A percentile compares a stretch with the other conserved stretches of the same genome.
Evolutionary conservation across 441 rosid species (phyloP).

Genomic region (Mallotus japonicus): DNA sequence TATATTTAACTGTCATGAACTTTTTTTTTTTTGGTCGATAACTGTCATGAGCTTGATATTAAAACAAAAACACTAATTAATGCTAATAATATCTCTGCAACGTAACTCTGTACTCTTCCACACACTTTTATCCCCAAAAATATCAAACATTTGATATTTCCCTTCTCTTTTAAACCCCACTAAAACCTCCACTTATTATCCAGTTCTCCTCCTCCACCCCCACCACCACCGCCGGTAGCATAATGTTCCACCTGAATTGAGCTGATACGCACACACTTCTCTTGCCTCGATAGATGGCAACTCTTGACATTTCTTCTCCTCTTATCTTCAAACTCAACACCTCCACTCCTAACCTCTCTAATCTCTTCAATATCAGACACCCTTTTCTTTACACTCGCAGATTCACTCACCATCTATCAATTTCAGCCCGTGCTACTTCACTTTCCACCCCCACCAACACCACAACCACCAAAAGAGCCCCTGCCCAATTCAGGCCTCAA

Average conservation of each 20-base stretch:
- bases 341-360: conserved; percentile 34
- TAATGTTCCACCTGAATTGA: neutral
- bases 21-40: too few species aligned
- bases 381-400: conserved; percentile 17
- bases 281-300: conserved; percentile 36
- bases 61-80: too few species aligned
- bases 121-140: neutral
- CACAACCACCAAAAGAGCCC: neutral
- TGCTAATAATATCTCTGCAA: neutral
- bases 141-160: neutral
- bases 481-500: conserved; percentile 29
- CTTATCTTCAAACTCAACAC: conserved; percentile 45
- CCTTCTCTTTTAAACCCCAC: conserved; percentile 21
- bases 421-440: conserved; percentile 36
- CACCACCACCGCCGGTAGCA: neutral
- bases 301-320: conserved; percentile 42
- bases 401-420: conserved; percentile 1
- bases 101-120: neutral
- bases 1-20: too few species aligned
- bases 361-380: conserved; percentile 32
- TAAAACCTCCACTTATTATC: conserved; percentile 24
- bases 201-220: neutral
- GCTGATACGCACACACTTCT: neutral
- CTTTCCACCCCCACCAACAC: conserved; percentile 37
- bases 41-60: too few species aligned